These are phyloP conservation scores for Chlorella vulgaris DNA, from an alignment of 139 green algal species.

Conservation along the genomic window DNA sequence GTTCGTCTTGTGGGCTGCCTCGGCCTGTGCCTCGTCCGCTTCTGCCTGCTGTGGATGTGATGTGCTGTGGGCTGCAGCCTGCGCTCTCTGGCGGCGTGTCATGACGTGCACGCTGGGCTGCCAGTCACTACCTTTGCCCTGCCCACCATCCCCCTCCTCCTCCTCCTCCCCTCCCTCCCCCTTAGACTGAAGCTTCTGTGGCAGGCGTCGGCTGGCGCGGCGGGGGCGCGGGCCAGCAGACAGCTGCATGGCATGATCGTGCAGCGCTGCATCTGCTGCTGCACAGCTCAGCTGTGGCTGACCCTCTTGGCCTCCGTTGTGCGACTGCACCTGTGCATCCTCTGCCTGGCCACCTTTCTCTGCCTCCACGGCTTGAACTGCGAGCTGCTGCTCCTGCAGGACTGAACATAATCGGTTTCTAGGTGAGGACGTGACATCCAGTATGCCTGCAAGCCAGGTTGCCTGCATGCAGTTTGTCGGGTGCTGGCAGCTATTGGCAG, in stretches of 20 bases:
- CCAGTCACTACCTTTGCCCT: background rate
- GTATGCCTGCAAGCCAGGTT: background rate
- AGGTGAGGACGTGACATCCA: too few relatives aligned
- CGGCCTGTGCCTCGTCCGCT: background rate
- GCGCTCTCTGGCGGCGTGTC: background rate
- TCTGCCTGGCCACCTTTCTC: background rate
- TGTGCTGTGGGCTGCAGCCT: background rate
- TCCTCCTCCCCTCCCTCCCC: background rate
- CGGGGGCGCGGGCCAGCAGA: background rate
- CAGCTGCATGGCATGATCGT: constrained; percentile 8
- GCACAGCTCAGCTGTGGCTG: background rate
- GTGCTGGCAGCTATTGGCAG: background rate
- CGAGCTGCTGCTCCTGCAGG: too few relatives aligned
- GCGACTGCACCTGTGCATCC: background rate
- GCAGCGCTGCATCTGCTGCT: background rate
- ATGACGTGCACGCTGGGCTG: background rate
- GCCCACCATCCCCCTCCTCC: background rate
- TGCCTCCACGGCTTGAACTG: too few relatives aligned
- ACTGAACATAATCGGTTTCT: too few relatives aligned
- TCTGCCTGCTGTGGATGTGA: background rate
- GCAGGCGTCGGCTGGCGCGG: background rate
- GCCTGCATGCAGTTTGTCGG: background rate
- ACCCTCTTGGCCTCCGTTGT: background rate
- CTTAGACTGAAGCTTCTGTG: background rate
- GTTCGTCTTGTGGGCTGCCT: background rate